A percentile compares a stretch with the other conserved stretches of the same genome.
Evolutionary conservation across 805 yeast species (phyloP).

Genomic region (Metschnikowia proteae): DNA sequence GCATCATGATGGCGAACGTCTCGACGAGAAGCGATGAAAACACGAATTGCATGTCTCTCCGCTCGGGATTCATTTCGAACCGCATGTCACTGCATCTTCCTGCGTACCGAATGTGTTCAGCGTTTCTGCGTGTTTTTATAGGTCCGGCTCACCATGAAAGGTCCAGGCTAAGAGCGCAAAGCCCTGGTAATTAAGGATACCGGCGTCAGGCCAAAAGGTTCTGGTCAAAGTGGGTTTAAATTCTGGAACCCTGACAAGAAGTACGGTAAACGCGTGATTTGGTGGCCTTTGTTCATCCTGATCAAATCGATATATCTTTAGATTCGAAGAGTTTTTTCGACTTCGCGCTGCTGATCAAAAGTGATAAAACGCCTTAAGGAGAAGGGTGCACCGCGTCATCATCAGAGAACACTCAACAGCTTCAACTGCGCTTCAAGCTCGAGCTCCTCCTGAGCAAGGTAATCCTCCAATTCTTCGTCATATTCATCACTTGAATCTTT

Average conservation of each 20-base stretch:
- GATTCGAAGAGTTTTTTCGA: too few relatives aligned
- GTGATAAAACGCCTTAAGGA: too few relatives aligned
- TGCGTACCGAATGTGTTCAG: background rate
- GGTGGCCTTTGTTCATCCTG: too few relatives aligned
- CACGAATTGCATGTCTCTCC: background rate
- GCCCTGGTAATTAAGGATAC: background rate
- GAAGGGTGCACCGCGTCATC: background rate
- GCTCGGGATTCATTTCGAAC: background rate
- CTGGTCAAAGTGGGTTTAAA: too few relatives aligned
- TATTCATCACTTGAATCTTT: background rate
- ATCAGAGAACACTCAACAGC: slow-evolving; percentile 7
- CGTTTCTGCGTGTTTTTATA: background rate
- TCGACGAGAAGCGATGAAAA: background rate
- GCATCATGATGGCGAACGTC: background rate
- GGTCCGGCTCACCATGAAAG: background rate
- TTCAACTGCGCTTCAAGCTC: slow-evolving; percentile 19
- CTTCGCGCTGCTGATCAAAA: too few relatives aligned
- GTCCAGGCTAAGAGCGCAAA: background rate
- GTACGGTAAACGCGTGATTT: too few relatives aligned
- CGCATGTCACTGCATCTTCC: background rate
- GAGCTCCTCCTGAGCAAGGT: slow-evolving; percentile 14
- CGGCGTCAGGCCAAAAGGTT: too few relatives aligned
- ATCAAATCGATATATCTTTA: too few relatives aligned
- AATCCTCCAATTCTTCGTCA: slow-evolving; percentile 16
- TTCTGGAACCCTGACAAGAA: too few relatives aligned